These are phyloP conservation scores for Colletotrichum chrysophilum DNA, from an alignment of 2,329 filamentous ascomycete genomes.

Conservation along the genomic window DNA sequence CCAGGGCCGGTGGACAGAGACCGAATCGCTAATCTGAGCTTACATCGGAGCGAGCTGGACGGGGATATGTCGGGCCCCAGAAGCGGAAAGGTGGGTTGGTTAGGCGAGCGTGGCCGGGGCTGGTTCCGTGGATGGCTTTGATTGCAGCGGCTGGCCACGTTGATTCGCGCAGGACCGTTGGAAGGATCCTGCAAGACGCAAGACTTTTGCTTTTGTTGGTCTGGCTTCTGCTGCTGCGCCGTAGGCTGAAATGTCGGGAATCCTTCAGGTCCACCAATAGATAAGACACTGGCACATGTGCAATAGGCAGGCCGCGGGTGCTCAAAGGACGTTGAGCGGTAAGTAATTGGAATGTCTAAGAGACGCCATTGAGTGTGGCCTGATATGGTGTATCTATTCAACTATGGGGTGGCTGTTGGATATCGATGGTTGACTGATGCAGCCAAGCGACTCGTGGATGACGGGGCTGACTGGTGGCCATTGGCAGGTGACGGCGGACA, in stretches of 20 bases:
- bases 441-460: neutral
- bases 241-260: neutral
- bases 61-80: neutral
- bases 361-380: neutral
- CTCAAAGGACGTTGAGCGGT: neutral
- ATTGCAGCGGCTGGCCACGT: neutral
- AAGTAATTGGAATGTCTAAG: conserved; percentile 2
- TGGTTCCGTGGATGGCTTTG: neutral
- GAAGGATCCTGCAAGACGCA: neutral
- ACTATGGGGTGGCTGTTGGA: neutral
- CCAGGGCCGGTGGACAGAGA: neutral
- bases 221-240: neutral
- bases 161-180: neutral
- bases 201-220: neutral
- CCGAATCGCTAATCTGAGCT: neutral
- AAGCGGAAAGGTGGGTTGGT: neutral
- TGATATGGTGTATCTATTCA: neutral
- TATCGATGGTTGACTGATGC: neutral
- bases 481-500: neutral
- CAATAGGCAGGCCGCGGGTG: neutral
- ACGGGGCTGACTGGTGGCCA: neutral
- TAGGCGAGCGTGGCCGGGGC: neutral
- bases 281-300: neutral
- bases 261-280: conserved; percentile 14
- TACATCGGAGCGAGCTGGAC: neutral